Evolutionary conservation across 805 yeast genomes (phyloP).

Genomic region (Ogataea siamensis): DNA sequence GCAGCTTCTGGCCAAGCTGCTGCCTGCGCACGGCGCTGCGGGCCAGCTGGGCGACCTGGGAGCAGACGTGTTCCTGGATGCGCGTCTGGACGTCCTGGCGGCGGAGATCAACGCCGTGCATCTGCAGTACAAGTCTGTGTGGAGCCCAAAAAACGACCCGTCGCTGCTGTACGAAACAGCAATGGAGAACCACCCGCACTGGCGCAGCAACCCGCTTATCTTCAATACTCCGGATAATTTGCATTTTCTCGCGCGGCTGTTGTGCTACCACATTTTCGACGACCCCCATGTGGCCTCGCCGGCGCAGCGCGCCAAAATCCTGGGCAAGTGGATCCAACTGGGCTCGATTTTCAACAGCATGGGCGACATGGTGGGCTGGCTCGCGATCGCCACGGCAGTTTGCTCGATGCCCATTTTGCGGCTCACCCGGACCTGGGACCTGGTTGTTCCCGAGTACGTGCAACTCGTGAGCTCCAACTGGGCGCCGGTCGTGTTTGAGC

Average conservation of each 20-base stretch:
- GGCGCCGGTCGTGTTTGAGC: constrained; percentile 90
- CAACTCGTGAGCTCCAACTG: constrained; percentile 72
- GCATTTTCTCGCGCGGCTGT: constrained; percentile 74
- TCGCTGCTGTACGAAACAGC: constrained; percentile 63
- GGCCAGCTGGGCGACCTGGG: constrained; percentile 12
- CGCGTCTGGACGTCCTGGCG: constrained; percentile 55
- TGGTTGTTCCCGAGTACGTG: constrained; percentile 57
- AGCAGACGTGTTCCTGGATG: constrained; percentile 49
- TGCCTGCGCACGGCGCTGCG: constrained; percentile 28
- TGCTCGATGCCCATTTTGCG: constrained; percentile 83
- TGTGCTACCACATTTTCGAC: constrained; percentile 66
- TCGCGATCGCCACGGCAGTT: constrained; percentile 79
- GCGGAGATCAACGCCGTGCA: constrained; percentile 65
- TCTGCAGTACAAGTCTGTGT: constrained; percentile 55
- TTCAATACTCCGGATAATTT: constrained; percentile 64
- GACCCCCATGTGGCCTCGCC: constrained; percentile 37
- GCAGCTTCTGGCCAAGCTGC: constrained; percentile 38
- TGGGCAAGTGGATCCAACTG: constrained; percentile 81
- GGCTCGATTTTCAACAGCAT: constrained; percentile 73
- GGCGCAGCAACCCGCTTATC: constrained; percentile 68
- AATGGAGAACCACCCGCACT: constrained; percentile 43
- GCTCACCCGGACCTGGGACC: constrained; percentile 70
- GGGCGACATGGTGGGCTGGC: constrained; percentile 95
- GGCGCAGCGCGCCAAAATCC: constrained; percentile 57
- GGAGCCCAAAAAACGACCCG: constrained; percentile 82